Evolutionary conservation across 495 filamentous ascomycete species (phyloP), one percentile per base, ranked within the genome.

Genomic region (Hypoxylon trugodes): DNA sequence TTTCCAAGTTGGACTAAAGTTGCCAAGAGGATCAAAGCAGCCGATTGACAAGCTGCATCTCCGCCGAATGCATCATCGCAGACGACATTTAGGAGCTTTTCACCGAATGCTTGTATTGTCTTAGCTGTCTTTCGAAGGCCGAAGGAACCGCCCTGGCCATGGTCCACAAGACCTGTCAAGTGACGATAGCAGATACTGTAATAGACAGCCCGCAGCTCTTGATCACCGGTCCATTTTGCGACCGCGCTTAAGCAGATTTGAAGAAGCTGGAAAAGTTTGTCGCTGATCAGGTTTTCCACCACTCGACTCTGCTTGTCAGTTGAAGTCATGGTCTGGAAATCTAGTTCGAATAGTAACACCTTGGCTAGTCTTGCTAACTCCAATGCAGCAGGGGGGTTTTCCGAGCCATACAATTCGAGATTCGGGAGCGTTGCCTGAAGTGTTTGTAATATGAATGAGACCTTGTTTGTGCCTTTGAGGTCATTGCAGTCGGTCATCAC

Each of bases 11-110:
- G 84, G 3, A 97, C 79, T 13, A 92, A 77, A 18, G 89, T 87
- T 22, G 92, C 77, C 18, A 97, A 77, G 21, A 88, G 71, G 22
- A 97, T 82, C 28, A 96, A 80, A 26, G 95, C 91, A 3, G 93
- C 87, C 12, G 93, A 87, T 53, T 93, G 88, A 69, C 91, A 95
- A 18, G 81, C 82, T 16, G 89, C 85, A 71, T 93, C 89, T 13
- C 92, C 92, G 58, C 86, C 86, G 73, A 93, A 92, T 48, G 92
- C 95, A 79, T 99, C 95, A 72, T 98, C 94, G 71, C 92, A 97
- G 55, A 96, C 82, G 10, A 90, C 86, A 69, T 95, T 91, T 43
- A 98, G 82, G 6, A 96, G 79, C 51, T 86, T 83, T 59, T 91
- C 88, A 48, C 95, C 93, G 28, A 89, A 83, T 13, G 84, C 75